Conservation (phyloP, 495 filamentous ascomycete genomes). For the Amorphotheca resinae region DNA sequence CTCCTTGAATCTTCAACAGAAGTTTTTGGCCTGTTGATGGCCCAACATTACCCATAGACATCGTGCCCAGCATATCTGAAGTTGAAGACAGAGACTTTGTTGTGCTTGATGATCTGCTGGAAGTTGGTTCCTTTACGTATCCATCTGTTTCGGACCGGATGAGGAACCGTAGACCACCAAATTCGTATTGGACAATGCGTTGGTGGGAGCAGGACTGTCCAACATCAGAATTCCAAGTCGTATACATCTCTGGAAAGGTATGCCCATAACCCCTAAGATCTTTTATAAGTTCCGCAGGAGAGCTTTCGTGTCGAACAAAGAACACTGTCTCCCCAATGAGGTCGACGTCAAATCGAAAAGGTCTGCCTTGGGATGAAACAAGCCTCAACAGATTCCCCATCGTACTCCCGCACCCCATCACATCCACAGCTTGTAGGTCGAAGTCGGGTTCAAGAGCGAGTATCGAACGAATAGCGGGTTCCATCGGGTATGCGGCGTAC, state of each 20-base stretch:
- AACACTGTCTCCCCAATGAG: constrained; percentile 48
- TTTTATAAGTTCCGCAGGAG: constrained; percentile 36
- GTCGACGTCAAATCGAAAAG: constrained; percentile 49
- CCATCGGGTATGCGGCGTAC: constrained; percentile 41
- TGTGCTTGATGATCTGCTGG: not conserved
- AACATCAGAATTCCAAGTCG: constrained; percentile 39
- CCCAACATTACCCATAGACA: not conserved
- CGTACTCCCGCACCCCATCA: constrained; percentile 51
- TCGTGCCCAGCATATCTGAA: not conserved
- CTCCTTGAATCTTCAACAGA: constrained; percentile 14
- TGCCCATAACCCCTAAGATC: constrained; percentile 48
- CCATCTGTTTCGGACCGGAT: constrained; percentile 55
- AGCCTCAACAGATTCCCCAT: constrained; percentile 34
- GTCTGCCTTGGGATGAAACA: constrained; percentile 1
- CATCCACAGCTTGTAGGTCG: constrained; percentile 32
- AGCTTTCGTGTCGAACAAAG: constrained; percentile 46
- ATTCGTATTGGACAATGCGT: constrained; percentile 44
- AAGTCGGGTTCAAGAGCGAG: constrained; percentile 26
- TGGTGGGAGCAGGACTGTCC: constrained; percentile 47
- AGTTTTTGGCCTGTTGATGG: not conserved
- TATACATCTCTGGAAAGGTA: constrained; percentile 52
- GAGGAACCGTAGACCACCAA: constrained; percentile 40
- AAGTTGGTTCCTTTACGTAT: constrained; percentile 22
- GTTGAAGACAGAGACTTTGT: not conserved
- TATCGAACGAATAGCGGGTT: constrained; percentile 43